Conservation (phyloP, 176 grass and related monocot genomes). For the Dendrocalamus sinicus region DNA sequence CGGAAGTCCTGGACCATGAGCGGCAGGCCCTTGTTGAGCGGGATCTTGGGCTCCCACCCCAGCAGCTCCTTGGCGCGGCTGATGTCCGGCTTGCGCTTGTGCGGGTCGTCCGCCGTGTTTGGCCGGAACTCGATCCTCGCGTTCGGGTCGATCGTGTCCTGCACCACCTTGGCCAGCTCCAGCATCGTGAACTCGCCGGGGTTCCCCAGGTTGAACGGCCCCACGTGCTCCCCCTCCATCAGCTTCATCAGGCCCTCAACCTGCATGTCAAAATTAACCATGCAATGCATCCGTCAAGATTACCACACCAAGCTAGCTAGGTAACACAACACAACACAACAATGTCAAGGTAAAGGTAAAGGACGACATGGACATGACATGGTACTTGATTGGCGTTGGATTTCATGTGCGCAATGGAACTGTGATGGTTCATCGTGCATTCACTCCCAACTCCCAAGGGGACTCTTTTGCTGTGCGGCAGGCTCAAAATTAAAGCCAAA, state of each 20-base stretch:
- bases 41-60: slow-evolving; percentile 78
- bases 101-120: slow-evolving; percentile 87
- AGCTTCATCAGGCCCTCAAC: slow-evolving; percentile 89
- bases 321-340: background rate
- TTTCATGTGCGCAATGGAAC: slow-evolving; percentile 12
- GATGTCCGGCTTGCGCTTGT: slow-evolving; percentile 95
- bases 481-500: background rate
- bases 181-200: slow-evolving; percentile 91
- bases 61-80: slow-evolving; percentile 74
- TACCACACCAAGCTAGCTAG: background rate
- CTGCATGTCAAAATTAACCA: slow-evolving; percentile 1
- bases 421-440: background rate
- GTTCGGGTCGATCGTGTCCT: slow-evolving; percentile 80
- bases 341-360: background rate
- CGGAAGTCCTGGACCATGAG: slow-evolving; percentile 87
- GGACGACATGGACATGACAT: background rate
- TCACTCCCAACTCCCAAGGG: background rate
- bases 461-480: background rate
- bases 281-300: background rate
- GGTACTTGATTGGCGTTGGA: background rate
- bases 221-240: slow-evolving; percentile 80
- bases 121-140: slow-evolving; percentile 73
- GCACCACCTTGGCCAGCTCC: slow-evolving; percentile 89
- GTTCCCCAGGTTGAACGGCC: slow-evolving; percentile 91
- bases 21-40: slow-evolving; percentile 65